phyloP scores from a whole-genome alignment of 176 grass and related monocot species.

The Cenchrus fungigraminus region DNA sequence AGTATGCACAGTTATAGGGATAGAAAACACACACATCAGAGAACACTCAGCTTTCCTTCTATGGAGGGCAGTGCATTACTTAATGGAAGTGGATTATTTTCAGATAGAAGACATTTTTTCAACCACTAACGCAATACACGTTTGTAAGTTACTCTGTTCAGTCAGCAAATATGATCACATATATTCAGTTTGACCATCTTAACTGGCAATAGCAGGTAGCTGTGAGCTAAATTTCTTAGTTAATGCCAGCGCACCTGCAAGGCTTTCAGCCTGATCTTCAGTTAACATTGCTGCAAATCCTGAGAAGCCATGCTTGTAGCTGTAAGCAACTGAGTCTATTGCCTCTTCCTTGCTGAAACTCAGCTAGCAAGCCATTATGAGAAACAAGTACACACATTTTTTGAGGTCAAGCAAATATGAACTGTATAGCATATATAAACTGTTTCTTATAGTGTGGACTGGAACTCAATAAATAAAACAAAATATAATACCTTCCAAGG shows the following conservation, averaged over 20 bases:
- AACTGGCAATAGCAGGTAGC: background rate
- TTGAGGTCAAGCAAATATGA: background rate
- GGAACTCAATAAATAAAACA: background rate
- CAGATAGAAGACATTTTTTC: background rate
- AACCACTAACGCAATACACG: background rate
- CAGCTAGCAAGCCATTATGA: background rate
- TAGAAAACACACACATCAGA: background rate
- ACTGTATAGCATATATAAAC: background rate
- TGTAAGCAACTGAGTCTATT: background rate
- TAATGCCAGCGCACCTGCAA: slow-evolving; percentile 30
- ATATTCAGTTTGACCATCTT: background rate
- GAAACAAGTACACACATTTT: background rate
- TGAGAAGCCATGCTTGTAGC: background rate
- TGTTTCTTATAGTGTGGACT: background rate
- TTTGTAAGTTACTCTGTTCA: background rate
- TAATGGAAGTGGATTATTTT: background rate
- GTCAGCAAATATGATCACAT: background rate
- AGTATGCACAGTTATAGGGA: background rate
- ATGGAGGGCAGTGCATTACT: background rate
- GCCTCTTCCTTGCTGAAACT: background rate
- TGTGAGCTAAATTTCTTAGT: background rate
- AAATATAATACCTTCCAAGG: background rate
- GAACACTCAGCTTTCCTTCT: background rate
- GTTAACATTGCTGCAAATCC: slow-evolving; percentile 44
- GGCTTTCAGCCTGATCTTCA: slow-evolving; percentile 46